Evolutionary conservation across 352 stramenopile genomes (phyloP), one percentile per base, ranked within the genome.

Genomic region (Phytophthora brassicae): DNA sequence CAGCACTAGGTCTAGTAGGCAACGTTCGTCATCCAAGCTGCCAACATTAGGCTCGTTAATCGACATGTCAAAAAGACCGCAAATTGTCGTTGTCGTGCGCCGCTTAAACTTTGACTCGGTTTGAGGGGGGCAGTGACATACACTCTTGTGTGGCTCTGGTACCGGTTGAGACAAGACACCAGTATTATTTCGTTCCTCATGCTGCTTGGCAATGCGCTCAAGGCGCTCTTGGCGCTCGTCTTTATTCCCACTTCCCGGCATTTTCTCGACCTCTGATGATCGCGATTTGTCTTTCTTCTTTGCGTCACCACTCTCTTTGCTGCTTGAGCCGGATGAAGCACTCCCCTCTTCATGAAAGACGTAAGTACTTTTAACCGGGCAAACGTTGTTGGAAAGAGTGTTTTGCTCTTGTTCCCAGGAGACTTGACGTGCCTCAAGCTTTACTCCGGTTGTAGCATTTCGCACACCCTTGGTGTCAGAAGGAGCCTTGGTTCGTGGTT

Each of bases 21-120:
- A 90, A 8, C 81, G 67, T 53, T 95, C 86, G 48, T 86, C 79
- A 42, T 95, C 85, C 50, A 95, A 70, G 38, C 70, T 90, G 14
- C 86, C 86, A 23, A 94, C 71, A 53, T 93, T 93, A 2, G 74
- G 56, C 44, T 93, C 82, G 5, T 77, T 77, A 16, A 79, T 74
- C 16, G 80, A 75, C 79, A 95, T 91, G 11, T 91, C 79, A 38
- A 95, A 94, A 2, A 95, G 68, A 5, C 85, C 76, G 55, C 85
- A 86, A 11, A 95, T 77, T 6, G 79, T 73, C 1, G 72, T 75
- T 9, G 64, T 69, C 4, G 59, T 75, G 22, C 64, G 62, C 12
- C 50, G 61, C 42, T 75, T 75, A 28, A 74, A 77, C 51, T 74
- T 74, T 7, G 68, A 77, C 22, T 71, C 68, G 16, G 57, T 58